Evolutionary conservation across 495 filamentous ascomycete species (phyloP).

Genomic region (Usnea hakonensis): DNA sequence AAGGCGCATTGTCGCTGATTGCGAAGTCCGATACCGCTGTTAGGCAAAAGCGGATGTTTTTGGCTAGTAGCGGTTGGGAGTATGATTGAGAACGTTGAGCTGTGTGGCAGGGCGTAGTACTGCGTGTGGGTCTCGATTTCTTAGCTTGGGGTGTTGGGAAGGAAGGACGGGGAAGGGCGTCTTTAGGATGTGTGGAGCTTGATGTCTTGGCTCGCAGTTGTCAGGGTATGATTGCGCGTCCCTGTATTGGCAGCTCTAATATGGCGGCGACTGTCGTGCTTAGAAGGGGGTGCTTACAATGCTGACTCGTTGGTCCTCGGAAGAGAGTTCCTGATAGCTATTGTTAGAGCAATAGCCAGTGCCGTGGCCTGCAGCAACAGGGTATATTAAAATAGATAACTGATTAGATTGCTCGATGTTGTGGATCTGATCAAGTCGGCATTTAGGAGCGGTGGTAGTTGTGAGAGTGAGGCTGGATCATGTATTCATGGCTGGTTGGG

Average conservation of each 20-base stretch:
- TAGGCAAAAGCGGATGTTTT: no score
- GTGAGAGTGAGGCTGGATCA: neutral
- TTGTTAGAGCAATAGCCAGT: neutral
- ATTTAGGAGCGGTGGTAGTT: neutral
- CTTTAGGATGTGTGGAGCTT: neutral
- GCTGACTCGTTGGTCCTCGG: neutral
- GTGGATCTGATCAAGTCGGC: neutral
- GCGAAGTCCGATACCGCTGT: neutral
- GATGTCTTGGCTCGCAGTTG: neutral
- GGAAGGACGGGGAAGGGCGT: neutral
- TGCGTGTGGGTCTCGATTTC: neutral
- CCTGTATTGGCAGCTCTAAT: neutral
- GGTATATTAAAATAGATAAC: neutral
- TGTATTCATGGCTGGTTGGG: no score
- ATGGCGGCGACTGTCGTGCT: neutral
- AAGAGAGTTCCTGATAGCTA: neutral
- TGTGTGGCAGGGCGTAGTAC: neutral
- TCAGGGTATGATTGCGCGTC: neutral
- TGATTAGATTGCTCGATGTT: no score
- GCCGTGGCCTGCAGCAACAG: neutral
- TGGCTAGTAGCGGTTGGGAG: neutral
- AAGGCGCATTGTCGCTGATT: slow-evolving; percentile 52
- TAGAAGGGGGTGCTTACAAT: neutral
- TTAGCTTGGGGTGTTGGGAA: neutral
- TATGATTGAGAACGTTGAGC: neutral